Conservation (phyloP, 768 basidiomycete genomes). For the Pleurotus giganteus region DNA sequence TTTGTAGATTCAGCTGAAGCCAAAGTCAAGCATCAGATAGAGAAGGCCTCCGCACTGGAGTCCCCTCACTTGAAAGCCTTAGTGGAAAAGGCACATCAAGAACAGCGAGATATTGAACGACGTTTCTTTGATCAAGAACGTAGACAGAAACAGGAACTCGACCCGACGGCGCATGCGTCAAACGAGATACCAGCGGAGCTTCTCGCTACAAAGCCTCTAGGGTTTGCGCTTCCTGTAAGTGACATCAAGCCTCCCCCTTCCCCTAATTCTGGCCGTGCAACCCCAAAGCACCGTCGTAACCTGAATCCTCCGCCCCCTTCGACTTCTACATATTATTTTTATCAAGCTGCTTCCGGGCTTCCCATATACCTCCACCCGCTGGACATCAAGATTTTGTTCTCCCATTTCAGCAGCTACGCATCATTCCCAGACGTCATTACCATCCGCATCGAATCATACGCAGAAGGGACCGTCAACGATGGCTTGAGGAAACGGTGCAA, state of each 20-base stretch:
- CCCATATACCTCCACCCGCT: constrained; percentile 94
- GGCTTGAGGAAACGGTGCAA: constrained; percentile 94
- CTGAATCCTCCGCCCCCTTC: constrained; percentile 85
- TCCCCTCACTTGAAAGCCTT: constrained; percentile 60
- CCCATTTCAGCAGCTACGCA: constrained; percentile 78
- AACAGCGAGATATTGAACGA: constrained; percentile 52
- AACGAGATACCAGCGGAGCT: constrained; percentile 59
- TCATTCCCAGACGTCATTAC: constrained; percentile 82
- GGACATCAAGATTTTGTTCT: constrained; percentile 89
- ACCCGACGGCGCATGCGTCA: constrained; percentile 10
- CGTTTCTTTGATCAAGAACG: constrained; percentile 31
- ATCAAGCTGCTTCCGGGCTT: constrained; percentile 89
- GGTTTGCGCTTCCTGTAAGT: constrained; percentile 12
- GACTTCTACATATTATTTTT: constrained; percentile 91
- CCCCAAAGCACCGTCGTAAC: constrained; percentile 66
- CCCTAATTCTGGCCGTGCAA: constrained; percentile 31
- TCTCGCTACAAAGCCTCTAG: constrained; percentile 40
- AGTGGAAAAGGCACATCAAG: constrained; percentile 61
- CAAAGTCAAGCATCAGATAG: constrained; percentile 78
- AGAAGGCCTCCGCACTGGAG: constrained; percentile 74
- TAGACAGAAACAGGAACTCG: constrained; percentile 26
- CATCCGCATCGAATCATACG: constrained; percentile 73
- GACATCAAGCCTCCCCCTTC: constrained; percentile 10
- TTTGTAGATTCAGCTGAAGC: constrained; percentile 81
- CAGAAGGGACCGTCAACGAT: constrained; percentile 84